Conservation (phyloP, 148 eudicot species). For the Selenicereus undatus region DNA sequence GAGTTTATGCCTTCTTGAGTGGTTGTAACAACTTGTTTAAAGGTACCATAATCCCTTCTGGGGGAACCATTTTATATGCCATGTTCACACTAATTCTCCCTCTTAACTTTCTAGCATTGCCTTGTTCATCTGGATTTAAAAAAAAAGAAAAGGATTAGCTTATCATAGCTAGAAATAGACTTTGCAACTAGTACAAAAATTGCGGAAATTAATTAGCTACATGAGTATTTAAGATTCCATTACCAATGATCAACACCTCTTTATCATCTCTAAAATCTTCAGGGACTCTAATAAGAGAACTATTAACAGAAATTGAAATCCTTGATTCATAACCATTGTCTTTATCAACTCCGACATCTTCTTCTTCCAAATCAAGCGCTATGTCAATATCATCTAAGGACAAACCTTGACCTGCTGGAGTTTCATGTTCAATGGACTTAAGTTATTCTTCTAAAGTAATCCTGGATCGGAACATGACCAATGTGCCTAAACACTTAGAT, state of each 20-base stretch:
- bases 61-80: neutral
- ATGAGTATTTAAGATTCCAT: neutral
- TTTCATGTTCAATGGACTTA: neutral
- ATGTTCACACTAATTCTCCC: neutral
- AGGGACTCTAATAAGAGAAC: neutral
- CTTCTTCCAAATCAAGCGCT: no score
- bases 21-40: neutral
- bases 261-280: neutral
- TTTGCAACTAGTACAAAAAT: no score
- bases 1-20: neutral
- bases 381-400: neutral
- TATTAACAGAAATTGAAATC: neutral
- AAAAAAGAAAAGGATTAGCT: no score
- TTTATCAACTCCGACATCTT: no score
- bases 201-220: neutral
- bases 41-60: neutral
- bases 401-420: neutral
- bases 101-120: neutral
- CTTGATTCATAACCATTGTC: neutral
- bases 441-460: neutral
- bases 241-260: neutral
- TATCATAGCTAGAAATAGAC: no score
- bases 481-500: neutral
- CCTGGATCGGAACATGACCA: neutral
- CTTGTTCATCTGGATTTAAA: neutral